These are phyloP conservation scores for Penicillium rolfsii DNA, from an alignment of 2,329 filamentous ascomycete species.

Conservation along the genomic window DNA sequence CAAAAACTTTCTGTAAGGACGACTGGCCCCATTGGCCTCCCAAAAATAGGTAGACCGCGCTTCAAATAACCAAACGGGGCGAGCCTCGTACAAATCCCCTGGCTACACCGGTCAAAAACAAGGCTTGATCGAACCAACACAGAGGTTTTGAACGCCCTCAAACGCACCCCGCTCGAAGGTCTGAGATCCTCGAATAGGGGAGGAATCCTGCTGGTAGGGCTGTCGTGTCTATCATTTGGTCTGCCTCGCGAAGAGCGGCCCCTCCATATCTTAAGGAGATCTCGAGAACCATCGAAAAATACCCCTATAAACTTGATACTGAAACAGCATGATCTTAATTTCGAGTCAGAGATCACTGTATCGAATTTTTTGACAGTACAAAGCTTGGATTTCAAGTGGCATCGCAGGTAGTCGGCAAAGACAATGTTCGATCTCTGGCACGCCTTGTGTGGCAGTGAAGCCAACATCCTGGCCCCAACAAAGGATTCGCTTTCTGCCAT, in stretches of 20 bases:
- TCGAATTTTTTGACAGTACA: background rate
- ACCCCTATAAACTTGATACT: background rate
- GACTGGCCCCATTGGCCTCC: conserved; percentile 3
- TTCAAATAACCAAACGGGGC: background rate
- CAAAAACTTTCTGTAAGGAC: conserved; percentile 4
- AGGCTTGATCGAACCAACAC: background rate
- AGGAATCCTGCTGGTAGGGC: background rate
- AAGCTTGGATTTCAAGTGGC: background rate
- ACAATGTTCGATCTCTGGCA: background rate
- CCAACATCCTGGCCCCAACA: conserved; percentile 1
- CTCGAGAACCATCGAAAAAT: background rate
- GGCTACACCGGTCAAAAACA: background rate
- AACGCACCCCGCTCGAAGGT: background rate
- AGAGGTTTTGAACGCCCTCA: background rate
- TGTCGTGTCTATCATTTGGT: background rate
- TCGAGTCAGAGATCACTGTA: background rate
- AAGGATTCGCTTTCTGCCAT: background rate
- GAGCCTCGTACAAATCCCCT: background rate
- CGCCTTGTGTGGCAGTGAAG: conserved; percentile 4
- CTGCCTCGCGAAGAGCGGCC: background rate
- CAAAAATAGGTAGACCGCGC: conserved; percentile 12
- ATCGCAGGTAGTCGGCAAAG: background rate
- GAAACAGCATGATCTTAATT: background rate
- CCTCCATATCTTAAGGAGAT: background rate
- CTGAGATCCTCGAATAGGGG: background rate